Conservation (phyloP, 768 basidiomycete genomes). For the Termitomyces sp. region DNA sequence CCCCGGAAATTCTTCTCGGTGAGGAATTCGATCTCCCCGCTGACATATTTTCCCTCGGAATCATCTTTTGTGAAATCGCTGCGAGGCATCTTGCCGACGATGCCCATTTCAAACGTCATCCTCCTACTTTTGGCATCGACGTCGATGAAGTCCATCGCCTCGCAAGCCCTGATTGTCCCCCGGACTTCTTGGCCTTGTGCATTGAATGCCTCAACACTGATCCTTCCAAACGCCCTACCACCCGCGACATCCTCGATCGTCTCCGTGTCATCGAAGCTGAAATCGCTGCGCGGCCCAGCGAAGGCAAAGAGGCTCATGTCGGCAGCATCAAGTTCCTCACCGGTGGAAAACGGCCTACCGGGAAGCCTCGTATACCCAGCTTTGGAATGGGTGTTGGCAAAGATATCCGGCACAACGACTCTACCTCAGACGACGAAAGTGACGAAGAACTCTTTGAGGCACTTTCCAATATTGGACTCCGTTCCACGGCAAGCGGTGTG, state of each 20-base stretch:
- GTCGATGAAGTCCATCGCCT: conserved; percentile 62
- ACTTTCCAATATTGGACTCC: conserved; percentile 50
- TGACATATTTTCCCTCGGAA: conserved; percentile 90
- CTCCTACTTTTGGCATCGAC: conserved; percentile 81
- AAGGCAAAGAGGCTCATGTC: conserved; percentile 70
- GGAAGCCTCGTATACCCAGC: conserved; percentile 79
- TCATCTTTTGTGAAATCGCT: conserved; percentile 91
- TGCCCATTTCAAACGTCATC: conserved; percentile 66
- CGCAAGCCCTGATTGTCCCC: conserved; percentile 75
- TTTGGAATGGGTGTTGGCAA: conserved; percentile 73
- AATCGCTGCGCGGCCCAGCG: conserved; percentile 63
- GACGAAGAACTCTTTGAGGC: conserved; percentile 67
- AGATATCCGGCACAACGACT: conserved; percentile 42
- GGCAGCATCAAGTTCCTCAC: conserved; percentile 86
- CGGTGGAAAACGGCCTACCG: conserved; percentile 53
- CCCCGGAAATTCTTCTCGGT: conserved; percentile 90
- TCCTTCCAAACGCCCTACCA: conserved; percentile 69
- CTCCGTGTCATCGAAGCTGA: conserved; percentile 82
- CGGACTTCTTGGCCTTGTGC: conserved; percentile 71
- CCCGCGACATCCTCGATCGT: conserved; percentile 73
- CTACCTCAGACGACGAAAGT: conserved; percentile 54
- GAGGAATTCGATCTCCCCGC: conserved; percentile 92
- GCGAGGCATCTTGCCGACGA: conserved; percentile 85
- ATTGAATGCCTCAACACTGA: conserved; percentile 71
- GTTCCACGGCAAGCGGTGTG: conserved; percentile 32